Evolutionary conservation across 768 basidiomycete species (phyloP).

Genomic region (Boletus pseudo-olivaceus): DNA sequence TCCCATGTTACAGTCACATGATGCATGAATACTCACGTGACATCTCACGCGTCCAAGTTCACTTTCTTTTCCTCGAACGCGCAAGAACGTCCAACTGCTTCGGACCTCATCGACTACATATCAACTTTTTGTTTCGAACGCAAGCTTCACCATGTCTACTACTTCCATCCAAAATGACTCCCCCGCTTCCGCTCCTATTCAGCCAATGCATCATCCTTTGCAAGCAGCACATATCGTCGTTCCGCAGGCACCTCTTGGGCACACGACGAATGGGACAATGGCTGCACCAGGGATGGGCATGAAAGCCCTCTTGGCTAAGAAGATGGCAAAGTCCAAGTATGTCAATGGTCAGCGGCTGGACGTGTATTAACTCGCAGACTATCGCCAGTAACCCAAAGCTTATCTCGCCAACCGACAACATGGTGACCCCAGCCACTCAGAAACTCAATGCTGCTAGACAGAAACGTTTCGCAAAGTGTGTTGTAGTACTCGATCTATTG

Average conservation of each 20-base stretch:
- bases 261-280: conserved; percentile 47
- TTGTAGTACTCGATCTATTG: conserved; percentile 12
- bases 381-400: conserved; percentile 73
- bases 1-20: conserved; percentile 11
- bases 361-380: conserved; percentile 3
- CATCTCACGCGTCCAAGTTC: conserved; percentile 27
- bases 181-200: conserved; percentile 57
- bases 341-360: conserved; percentile 29
- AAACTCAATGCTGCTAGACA: conserved; percentile 90
- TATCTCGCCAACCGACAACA: conserved; percentile 91
- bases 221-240: conserved; percentile 75
- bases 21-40: conserved; percentile 21
- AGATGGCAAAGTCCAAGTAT: conserved; percentile 84
- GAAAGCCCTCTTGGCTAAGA: conserved; percentile 91
- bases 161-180: conserved; percentile 64
- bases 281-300: conserved; percentile 75
- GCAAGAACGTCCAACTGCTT: conserved; percentile 7
- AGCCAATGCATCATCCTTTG: conserved; percentile 82
- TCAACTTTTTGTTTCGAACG: background rate
- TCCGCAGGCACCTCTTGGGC: conserved; percentile 79
- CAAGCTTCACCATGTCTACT: conserved; percentile 44
- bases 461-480: conserved; percentile 89
- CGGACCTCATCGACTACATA: background rate
- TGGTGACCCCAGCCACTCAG: conserved; percentile 91
- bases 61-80: conserved; percentile 17